A percentile compares a stretch with the other conserved stretches of the same genome.
Conservation (phyloP, 2,329 filamentous ascomycete species). For the Sarocladium oryzae region DNA sequence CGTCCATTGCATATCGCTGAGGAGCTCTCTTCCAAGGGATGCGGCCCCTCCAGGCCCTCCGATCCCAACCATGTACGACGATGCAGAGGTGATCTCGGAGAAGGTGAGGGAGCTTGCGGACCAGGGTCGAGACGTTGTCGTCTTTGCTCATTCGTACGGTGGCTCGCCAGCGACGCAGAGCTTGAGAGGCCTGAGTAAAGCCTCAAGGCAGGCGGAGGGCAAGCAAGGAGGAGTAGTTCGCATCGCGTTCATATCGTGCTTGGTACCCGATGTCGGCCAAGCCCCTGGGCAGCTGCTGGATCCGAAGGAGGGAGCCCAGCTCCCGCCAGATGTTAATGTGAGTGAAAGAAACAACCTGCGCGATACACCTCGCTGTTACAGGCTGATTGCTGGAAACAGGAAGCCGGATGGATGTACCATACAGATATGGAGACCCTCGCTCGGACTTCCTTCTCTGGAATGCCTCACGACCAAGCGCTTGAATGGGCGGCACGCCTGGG, state of each 20-base stretch:
- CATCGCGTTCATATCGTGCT: constrained; percentile 22
- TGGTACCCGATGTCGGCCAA: constrained; percentile 19
- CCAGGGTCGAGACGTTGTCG: constrained; percentile 28
- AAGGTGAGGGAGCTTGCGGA: constrained; percentile 26
- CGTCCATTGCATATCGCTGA: neutral
- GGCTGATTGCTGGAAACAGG: constrained; percentile 13
- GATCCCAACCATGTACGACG: constrained; percentile 20
- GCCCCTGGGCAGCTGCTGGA: neutral
- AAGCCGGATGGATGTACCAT: constrained; percentile 25
- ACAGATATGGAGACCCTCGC: constrained; percentile 13
- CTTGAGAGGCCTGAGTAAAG: constrained; percentile 21
- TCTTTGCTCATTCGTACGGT: constrained; percentile 33
- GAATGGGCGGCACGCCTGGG: constrained; percentile 6
- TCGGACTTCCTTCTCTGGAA: constrained; percentile 17
- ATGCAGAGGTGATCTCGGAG: constrained; percentile 22
- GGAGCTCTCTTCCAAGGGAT: neutral
- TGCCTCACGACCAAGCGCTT: constrained; percentile 19
- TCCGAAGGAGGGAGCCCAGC: neutral
- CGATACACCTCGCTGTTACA: neutral
- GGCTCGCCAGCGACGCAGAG: constrained; percentile 27
- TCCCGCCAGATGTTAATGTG: constrained; percentile 8
- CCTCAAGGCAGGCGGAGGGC: constrained; percentile 19
- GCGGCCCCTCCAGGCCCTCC: constrained; percentile 1
- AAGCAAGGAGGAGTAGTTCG: constrained; percentile 26
- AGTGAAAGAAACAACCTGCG: neutral